Evolutionary conservation across 352 stramenopile species (phyloP).

Genomic region (Thalassiosira ordinaria): DNA sequence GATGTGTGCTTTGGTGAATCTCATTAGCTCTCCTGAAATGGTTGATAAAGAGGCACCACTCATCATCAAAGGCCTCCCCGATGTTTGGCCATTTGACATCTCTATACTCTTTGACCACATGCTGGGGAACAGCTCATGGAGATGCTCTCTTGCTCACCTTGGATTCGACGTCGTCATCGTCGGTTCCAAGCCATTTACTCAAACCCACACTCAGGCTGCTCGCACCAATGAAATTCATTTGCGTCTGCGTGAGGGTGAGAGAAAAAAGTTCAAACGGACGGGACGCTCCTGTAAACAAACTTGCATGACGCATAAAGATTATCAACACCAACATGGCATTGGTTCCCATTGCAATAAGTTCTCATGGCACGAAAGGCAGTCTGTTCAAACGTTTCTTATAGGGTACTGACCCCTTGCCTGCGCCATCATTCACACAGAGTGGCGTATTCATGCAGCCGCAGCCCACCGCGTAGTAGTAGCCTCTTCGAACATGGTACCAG

Average conservation of each 20-base stretch:
- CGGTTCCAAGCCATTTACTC: neutral
- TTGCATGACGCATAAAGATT: slow-evolving; percentile 9
- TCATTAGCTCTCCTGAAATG: neutral
- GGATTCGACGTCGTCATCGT: slow-evolving; percentile 14
- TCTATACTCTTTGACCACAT: slow-evolving; percentile 13
- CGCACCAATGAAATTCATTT: slow-evolving; percentile 29
- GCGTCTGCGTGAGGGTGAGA: slow-evolving; percentile 23
- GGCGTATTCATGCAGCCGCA: neutral
- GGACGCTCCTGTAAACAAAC: slow-evolving; percentile 2
- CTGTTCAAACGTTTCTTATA: slow-evolving; percentile 12
- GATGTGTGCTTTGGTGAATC: neutral
- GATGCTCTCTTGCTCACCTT: neutral
- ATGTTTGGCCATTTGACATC: slow-evolving; percentile 18
- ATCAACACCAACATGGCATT: slow-evolving; percentile 19
- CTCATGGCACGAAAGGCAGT: slow-evolving; percentile 7
- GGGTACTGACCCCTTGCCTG: neutral
- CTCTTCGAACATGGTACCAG: neutral
- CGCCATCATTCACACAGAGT: neutral
- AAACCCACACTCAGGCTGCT: slow-evolving; percentile 9
- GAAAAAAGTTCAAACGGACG: slow-evolving; percentile 5
- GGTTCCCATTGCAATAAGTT: slow-evolving; percentile 6
- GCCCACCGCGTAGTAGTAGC: neutral
- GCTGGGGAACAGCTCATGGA: neutral
- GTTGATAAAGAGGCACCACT: slow-evolving; percentile 4
- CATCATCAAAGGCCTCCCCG: slow-evolving; percentile 2